Evolutionary conservation across 1,139 yeast genomes (phyloP), one percentile per base, ranked within the genome.

Genomic region (Debaryomycetaceae sp.): DNA sequence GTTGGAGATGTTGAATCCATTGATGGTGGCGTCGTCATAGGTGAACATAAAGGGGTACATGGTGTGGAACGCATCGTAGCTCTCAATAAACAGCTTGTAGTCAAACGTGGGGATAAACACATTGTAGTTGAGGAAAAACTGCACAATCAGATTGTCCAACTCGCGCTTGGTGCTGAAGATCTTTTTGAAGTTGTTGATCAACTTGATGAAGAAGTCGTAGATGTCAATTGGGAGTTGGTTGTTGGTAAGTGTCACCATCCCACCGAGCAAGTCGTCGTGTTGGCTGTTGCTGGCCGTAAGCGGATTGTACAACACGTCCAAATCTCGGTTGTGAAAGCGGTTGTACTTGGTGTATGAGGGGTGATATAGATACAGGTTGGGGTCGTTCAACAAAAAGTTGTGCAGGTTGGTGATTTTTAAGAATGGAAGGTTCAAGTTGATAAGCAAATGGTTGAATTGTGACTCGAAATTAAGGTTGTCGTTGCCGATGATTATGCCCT

Each of bases 91-190:
- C 25, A 62, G 53, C 29, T 65, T 68, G 42, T 72, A 77, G 45
- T 77, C 82, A 39, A 78, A 65, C n/a, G 78, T 71, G 8, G 83
- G 83, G 18, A 78, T 66, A 38, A 77, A 62, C 14, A 68, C 63
- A 48, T 78, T 78, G 46, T 74, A 69, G 42, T 75, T 71, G 34
- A 75, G 58, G 44, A 78, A 78, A 45, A 63, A 78, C 31, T 73
- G 67, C 39, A 63, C 57, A 21, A 78, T 63, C 34, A 75, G 69
- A 34, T 65, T 61, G 43, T 78, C 83, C 38, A 77, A 47, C 36
- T 71, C 74, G 31, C 58, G 61, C 37, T 66, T 68, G 27, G 54
- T 51, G 25, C 53, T 51, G 45, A 71, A 70, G 3, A 70, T 42
- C 30, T 62, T 61, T 40, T 71, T 70, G 45, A 68, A 66, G 40